These are phyloP conservation scores for Paecilomyces dactylethromorphus DNA, from an alignment of 2,329 filamentous ascomycete species.

Conservation along the genomic window DNA sequence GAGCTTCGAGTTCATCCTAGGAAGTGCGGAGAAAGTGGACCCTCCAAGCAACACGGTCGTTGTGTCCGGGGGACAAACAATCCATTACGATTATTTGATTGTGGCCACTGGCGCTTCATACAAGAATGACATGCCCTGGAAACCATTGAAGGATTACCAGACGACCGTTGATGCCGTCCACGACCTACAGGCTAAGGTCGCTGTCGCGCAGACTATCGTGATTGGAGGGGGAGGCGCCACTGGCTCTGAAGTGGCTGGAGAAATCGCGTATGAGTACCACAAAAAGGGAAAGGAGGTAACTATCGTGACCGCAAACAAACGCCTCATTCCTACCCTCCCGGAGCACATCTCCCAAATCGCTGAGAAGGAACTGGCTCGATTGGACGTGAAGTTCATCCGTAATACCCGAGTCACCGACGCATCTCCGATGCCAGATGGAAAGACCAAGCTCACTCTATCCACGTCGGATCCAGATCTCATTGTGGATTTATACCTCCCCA, in stretches of 20 bases:
- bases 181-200: slow-evolving; percentile 9
- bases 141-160: slow-evolving; percentile 11
- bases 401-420: slow-evolving; percentile 4
- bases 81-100: slow-evolving; percentile 15
- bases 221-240: slow-evolving; percentile 27
- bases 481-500: slow-evolving; percentile 10
- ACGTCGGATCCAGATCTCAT: slow-evolving; percentile 3
- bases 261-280: slow-evolving; percentile 16
- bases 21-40: slow-evolving; percentile 2
- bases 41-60: slow-evolving; percentile 7
- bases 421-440: neutral
- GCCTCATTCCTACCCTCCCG: slow-evolving; percentile 1
- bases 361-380: slow-evolving; percentile 7
- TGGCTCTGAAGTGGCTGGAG: slow-evolving; percentile 26
- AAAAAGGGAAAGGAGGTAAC: slow-evolving; percentile 8
- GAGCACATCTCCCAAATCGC: slow-evolving; percentile 4
- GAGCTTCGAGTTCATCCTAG: slow-evolving; percentile 9
- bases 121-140: slow-evolving; percentile 10
- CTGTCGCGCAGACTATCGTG: slow-evolving; percentile 19
- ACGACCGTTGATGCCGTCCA: slow-evolving; percentile 11
- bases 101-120: slow-evolving; percentile 12
- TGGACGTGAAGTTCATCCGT: slow-evolving; percentile 8
- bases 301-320: slow-evolving; percentile 3
- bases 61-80: neutral
- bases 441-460: slow-evolving; percentile 6